These are phyloP conservation scores for Conringia planisiliqua DNA, from an alignment of 345 rosid genomes.

Conservation along the genomic window DNA sequence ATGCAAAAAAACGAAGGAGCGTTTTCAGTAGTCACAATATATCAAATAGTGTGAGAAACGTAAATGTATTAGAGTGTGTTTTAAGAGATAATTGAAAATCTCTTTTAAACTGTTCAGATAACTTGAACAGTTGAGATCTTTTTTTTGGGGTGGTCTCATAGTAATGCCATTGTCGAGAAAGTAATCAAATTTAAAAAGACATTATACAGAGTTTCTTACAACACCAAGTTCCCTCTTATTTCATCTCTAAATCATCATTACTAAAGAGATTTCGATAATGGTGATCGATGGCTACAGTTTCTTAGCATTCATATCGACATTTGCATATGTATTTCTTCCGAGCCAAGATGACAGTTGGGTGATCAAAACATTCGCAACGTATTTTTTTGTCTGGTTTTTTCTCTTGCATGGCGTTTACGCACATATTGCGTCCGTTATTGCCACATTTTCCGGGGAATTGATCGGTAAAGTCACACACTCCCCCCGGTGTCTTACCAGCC, in stretches of 20 bases:
- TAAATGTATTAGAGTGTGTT: no score
- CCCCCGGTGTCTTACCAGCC: no score
- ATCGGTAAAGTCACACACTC: background rate
- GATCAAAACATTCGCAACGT: conserved; percentile 20
- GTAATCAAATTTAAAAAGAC: background rate
- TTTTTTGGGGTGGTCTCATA: background rate
- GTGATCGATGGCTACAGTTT: background rate
- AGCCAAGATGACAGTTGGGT: conserved; percentile 4
- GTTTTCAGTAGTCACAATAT: no score
- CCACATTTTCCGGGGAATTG: conserved; percentile 24
- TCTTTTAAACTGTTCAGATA: no score
- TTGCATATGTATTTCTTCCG: background rate
- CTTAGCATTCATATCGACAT: conserved; percentile 19
- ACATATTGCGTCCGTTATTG: background rate
- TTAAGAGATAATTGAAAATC: no score
- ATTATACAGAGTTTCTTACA: conserved; percentile 8
- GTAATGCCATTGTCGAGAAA: background rate
- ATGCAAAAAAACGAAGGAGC: background rate
- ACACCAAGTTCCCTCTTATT: background rate
- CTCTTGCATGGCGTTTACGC: background rate
- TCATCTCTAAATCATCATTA: background rate
- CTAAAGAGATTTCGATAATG: background rate
- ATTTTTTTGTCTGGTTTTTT: background rate
- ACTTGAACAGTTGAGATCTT: no score
- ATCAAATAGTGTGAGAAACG: no score